These are phyloP conservation scores for Clavispora fructus DNA, from an alignment of 805 yeast genomes.

Conservation along the genomic window DNA sequence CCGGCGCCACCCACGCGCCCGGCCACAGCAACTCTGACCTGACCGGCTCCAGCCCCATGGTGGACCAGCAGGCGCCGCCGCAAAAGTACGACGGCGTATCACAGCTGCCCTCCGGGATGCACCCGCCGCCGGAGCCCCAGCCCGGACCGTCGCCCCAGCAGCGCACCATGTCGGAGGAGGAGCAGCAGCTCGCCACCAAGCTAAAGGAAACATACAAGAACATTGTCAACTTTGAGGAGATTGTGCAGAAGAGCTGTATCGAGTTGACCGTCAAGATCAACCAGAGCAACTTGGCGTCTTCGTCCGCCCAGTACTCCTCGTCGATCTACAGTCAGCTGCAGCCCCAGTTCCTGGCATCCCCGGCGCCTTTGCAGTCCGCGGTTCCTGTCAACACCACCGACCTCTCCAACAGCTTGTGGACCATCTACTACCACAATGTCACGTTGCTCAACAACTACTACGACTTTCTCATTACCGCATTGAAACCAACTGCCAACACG, in stretches of 20 bases:
- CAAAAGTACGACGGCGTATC: neutral
- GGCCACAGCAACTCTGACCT: conserved; percentile 34
- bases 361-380: conserved; percentile 10
- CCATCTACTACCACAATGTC: conserved; percentile 62
- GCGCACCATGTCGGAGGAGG: conserved; percentile 49
- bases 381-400: conserved; percentile 38
- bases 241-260: conserved; percentile 65
- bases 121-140: neutral
- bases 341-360: conserved; percentile 12
- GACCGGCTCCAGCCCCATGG: conserved; percentile 33
- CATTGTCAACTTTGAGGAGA: conserved; percentile 62
- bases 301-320: conserved; percentile 26
- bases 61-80: conserved; percentile 12
- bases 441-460: conserved; percentile 65
- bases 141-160: conserved; percentile 6
- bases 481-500: conserved; percentile 51
- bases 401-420: conserved; percentile 60
- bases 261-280: conserved; percentile 49
- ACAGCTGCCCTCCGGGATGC: neutral
- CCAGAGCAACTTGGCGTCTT: conserved; percentile 27
- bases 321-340: conserved; percentile 12
- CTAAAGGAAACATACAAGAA: conserved; percentile 70
- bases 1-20: conserved; percentile 25
- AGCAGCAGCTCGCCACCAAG: conserved; percentile 62
- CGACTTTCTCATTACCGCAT: conserved; percentile 65